Percentiles rank a stretch among this genome's conserved stretches.
These are phyloP conservation scores for Obba rivulosa DNA, from an alignment of 768 basidiomycete genomes.

Conservation along the genomic window DNA sequence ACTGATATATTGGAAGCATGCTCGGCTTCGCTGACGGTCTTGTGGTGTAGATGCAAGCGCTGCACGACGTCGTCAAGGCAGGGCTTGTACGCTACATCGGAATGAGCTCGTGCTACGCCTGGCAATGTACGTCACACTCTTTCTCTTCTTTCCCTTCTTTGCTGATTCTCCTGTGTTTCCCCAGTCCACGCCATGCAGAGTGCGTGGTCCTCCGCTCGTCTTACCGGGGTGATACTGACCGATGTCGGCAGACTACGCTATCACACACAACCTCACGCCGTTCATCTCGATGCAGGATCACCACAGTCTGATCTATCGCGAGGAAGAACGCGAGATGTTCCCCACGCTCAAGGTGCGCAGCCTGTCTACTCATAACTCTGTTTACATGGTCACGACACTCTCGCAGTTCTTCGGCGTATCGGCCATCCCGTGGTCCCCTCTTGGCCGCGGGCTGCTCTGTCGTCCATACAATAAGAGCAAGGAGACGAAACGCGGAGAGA, in stretches of 20 bases:
- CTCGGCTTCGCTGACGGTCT: neutral
- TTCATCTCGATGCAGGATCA: slow-evolving; percentile 66
- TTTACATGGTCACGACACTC: neutral
- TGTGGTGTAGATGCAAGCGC: slow-evolving; percentile 32
- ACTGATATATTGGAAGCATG: neutral
- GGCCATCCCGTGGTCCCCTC: slow-evolving; percentile 33
- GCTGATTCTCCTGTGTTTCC: neutral
- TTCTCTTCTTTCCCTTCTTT: neutral
- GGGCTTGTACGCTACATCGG: slow-evolving; percentile 39
- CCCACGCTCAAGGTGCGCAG: slow-evolving; percentile 34
- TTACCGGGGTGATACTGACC: neutral
- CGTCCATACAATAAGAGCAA: slow-evolving; percentile 16
- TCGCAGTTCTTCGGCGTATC: slow-evolving; percentile 24
- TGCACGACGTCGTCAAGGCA: slow-evolving; percentile 42
- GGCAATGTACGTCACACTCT: slow-evolving; percentile 21
- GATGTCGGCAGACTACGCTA: slow-evolving; percentile 32
- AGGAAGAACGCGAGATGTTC: slow-evolving; percentile 58
- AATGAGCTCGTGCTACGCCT: slow-evolving; percentile 32
- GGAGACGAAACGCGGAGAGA: slow-evolving; percentile 19
- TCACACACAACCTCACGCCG: slow-evolving; percentile 36
- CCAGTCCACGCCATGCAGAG: slow-evolving; percentile 31
- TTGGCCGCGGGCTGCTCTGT: slow-evolving; percentile 29
- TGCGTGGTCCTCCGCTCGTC: slow-evolving; percentile 1
- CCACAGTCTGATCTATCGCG: slow-evolving; percentile 51
- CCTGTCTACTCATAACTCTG: neutral